A percentile compares a stretch with the other conserved stretches of the same genome.
phyloP scores from a whole-genome alignment of 164 flowering plant genomes.

The Macadamia integrifolia region DNA sequence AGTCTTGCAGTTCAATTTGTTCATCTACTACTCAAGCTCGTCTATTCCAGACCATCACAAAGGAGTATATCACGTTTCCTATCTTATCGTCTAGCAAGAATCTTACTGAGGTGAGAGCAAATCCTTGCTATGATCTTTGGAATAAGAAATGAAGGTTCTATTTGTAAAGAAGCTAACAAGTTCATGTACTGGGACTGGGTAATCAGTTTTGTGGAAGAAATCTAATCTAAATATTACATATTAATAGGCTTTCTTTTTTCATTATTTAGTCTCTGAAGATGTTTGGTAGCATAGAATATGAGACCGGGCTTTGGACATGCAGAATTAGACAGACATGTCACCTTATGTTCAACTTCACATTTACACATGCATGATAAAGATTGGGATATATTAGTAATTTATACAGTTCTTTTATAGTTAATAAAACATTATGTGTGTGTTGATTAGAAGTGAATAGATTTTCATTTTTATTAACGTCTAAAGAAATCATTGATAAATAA shows the following conservation, averaged over 20 bases:
- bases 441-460: no score
- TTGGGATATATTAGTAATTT: no score
- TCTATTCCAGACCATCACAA: constrained; percentile 38
- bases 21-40: constrained; percentile 22
- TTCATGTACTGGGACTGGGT: not conserved
- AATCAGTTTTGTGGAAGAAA: not conserved
- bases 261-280: not conserved
- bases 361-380: no score
- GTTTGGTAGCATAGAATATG: not conserved
- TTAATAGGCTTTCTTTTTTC: not conserved
- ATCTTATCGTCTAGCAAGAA: constrained; percentile 45
- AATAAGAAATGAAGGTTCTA: not conserved
- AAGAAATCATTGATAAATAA: no score
- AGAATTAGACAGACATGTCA: no score
- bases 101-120: constrained; percentile 42
- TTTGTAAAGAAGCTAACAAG: not conserved
- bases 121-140: not conserved
- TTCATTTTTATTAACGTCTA: no score
- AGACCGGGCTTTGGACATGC: no score
- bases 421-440: no score
- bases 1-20: constrained; percentile 26
- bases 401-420: no score
- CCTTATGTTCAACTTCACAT: no score
- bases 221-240: not conserved
- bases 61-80: constrained; percentile 68